Evolutionary conservation across 139 green algal genomes (phyloP), one percentile per base, ranked within the genome.

Genomic region (Astrephomene gubernaculifera): DNA sequence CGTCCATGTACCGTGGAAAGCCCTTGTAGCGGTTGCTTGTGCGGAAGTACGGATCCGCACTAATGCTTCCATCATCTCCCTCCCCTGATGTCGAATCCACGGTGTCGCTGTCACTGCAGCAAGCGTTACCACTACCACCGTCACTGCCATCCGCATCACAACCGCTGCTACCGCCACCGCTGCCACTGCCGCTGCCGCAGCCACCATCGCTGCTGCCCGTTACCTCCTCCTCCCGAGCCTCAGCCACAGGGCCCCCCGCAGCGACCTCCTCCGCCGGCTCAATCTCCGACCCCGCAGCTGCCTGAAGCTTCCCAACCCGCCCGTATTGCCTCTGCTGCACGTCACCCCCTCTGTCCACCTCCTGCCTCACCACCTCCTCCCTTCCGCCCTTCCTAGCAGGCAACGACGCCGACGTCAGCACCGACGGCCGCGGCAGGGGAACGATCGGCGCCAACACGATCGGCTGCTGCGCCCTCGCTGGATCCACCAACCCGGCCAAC

Each of bases 1-100:
- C 71, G 71, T 79, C 71, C 71, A 79, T 79, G 71, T 79, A 79
- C 31, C 21, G 17, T 2, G 71, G 71, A n/a, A 79, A n/a, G 2
- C 71, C 71, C 71, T 65, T 79, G 71, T 65, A 79, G 4, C 49
- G 45, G 45, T n/a, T 65, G 71, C 71, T 45, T 31, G 19, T 43
- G 4, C 22, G n/a, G 71, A 65, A 79, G 45, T 79, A 79, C 36
- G 71, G 71, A 45, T 79, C 71, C 36, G 5, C 52, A 31, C 63
- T 64, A 45, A 41, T 45, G 4, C 57, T 8, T 76, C 69, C 69
- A 76, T 10, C 69, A 76, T 27, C 69, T 39, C 39, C 12, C 33
- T 53, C 25, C 10, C 69, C 69, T 76, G 69, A 2, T 24, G 39
- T 39, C 22, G 41, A 1, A 31, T 8, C 69, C 22, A 3, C 25